These are phyloP conservation scores for Rutstroemia sp. DNA, from an alignment of 2,329 filamentous ascomycete genomes.

Conservation along the genomic window DNA sequence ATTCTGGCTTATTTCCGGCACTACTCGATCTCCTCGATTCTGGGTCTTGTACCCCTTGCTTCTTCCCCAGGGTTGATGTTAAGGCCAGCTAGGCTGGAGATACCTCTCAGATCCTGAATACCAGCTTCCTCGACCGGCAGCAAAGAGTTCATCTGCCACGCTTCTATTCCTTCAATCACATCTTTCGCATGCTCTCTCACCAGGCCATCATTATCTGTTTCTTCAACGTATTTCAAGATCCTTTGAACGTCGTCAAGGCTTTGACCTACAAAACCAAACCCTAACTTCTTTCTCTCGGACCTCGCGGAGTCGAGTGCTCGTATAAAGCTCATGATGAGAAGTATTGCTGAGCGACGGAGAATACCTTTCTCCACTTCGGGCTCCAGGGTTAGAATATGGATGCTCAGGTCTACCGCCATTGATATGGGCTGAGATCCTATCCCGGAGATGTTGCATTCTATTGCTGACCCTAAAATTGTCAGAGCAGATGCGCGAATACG, in stretches of 20 bases:
- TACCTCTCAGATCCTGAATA: conserved; percentile 12
- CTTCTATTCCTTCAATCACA: conserved; percentile 59
- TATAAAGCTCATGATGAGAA: conserved; percentile 56
- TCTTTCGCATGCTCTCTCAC: conserved; percentile 60
- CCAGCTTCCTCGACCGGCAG: conserved; percentile 5
- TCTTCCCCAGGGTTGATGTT: conserved; percentile 30
- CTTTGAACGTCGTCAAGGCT: conserved; percentile 55
- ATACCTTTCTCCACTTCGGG: conserved; percentile 53
- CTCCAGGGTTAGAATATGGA: conserved; percentile 58
- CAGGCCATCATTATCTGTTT: conserved; percentile 60
- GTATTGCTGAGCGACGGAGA: conserved; percentile 56
- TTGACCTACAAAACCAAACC: conserved; percentile 46
- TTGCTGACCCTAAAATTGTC: conserved; percentile 51
- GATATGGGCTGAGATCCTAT: conserved; percentile 46
- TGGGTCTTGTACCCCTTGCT: conserved; percentile 28
- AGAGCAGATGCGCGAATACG: conserved; percentile 63
- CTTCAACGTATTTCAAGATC: conserved; percentile 55
- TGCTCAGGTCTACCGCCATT: conserved; percentile 52
- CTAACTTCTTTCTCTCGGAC: conserved; percentile 38
- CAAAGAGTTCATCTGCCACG: conserved; percentile 47
- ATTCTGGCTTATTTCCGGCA: background rate
- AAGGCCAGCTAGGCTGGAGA: conserved; percentile 37
- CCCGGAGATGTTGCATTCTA: conserved; percentile 54
- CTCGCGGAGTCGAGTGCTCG: conserved; percentile 48
- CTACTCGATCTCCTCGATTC: conserved; percentile 57